phyloP scores from a whole-genome alignment of 176 grass and related monocot species.

The Miscanthus lutarioriparius region DNA sequence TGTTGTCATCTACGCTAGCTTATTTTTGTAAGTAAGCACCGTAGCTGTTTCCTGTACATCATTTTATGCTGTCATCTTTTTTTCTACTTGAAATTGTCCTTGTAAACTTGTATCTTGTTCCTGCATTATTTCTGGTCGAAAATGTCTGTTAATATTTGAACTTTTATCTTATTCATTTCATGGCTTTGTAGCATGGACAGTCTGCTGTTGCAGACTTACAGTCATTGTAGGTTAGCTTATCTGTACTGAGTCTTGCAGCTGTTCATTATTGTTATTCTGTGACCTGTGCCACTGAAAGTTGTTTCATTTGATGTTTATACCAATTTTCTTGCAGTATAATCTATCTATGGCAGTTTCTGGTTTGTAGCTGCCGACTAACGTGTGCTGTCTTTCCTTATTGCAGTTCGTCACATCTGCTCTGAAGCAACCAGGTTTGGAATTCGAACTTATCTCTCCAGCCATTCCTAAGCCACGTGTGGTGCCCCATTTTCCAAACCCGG shows the following conservation, averaged over 20 bases:
- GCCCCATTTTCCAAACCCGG: conserved; percentile 49
- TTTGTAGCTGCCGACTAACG: conserved; percentile 19
- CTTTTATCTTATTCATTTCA: background rate
- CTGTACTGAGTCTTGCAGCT: background rate
- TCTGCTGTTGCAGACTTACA: background rate
- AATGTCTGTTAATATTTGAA: background rate
- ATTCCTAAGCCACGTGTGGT: conserved; percentile 53
- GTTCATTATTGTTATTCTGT: background rate
- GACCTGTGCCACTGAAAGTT: background rate
- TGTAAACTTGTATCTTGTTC: background rate
- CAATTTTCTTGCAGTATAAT: background rate
- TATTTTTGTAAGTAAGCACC: background rate
- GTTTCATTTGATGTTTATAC: background rate
- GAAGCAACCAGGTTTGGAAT: conserved; percentile 80
- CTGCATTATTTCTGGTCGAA: background rate
- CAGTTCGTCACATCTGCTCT: conserved; percentile 74
- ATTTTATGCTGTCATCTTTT: background rate
- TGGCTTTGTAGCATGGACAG: background rate
- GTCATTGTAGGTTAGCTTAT: background rate
- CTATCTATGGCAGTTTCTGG: background rate
- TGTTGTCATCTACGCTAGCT: background rate
- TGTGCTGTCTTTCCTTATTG: conserved; percentile 3
- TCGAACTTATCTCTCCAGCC: conserved; percentile 69
- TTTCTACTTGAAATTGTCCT: background rate
- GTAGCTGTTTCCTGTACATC: conserved; percentile 9